Conservation (phyloP, 208 protist genomes). For the Wallacemonas sp. region DNA sequence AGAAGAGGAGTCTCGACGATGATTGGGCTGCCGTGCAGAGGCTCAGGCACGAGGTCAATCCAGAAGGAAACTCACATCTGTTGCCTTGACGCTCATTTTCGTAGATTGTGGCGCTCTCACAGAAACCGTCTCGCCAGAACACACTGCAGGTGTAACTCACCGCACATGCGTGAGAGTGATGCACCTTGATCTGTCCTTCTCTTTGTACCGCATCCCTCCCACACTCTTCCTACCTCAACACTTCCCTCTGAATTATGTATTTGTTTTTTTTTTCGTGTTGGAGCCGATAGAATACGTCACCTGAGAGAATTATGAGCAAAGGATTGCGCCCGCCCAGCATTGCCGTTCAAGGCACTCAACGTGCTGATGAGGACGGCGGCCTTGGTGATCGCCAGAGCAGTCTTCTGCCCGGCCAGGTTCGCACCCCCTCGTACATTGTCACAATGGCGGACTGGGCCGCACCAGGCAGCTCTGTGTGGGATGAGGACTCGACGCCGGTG, state of each 20-base stretch:
- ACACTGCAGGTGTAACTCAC: too few species aligned
- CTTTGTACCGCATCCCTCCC: too few species aligned
- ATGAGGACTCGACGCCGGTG: constrained; percentile 22
- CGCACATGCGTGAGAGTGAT: too few species aligned
- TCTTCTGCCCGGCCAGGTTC: constrained; percentile 57
- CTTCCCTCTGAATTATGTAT: neutral
- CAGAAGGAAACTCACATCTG: too few species aligned
- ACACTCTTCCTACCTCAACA: too few species aligned
- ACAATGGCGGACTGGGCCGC: constrained; percentile 52
- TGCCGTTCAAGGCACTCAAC: neutral
- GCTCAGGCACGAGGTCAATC: too few species aligned
- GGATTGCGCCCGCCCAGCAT: constrained; percentile 17
- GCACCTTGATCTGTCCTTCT: too few species aligned
- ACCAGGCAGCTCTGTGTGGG: constrained; percentile 51
- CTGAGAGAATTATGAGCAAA: constrained; percentile 11
- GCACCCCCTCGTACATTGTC: constrained; percentile 47
- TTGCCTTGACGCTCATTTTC: too few species aligned
- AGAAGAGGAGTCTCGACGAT: too few species aligned
- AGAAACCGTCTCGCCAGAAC: too few species aligned
- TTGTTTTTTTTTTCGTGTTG: neutral
- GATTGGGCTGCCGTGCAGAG: too few species aligned
- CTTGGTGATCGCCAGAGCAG: constrained; percentile 33
- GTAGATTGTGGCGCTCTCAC: too few species aligned
- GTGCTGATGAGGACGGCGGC: constrained; percentile 7
- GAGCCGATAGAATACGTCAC: neutral